Evolutionary conservation across 2,329 filamentous ascomycete genomes (phyloP), one percentile per base, ranked within the genome.

Genomic region (Fusarium nisikadoi): DNA sequence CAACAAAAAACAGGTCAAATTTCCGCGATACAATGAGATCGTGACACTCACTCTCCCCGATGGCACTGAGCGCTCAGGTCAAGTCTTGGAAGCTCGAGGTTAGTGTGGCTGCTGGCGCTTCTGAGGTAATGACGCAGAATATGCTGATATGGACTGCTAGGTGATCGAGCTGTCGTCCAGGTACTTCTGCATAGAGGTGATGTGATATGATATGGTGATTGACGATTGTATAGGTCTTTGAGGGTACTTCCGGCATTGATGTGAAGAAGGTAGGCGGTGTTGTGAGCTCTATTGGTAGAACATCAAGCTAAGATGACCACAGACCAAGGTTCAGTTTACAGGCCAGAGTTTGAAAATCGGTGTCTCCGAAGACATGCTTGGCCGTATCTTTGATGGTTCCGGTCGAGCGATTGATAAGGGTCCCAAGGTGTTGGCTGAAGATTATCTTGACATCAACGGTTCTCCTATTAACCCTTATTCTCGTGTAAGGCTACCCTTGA

Each of bases 291-390:
- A 33, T 53, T 61, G 29, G 27, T 38, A 43, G 62, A 49, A 62
- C 38, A 42, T 46, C 29, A 54, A 54, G 69, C 80, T 82, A 72
- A 82, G 72, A 50, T 38, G 42, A 49, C 11, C 45, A 75, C 79
- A 96, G 95, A 97, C 95, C 61, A 97, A 93, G 88, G 95, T 99
- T 83, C 94, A 99, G 83, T 98, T 99, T 84, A 97, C 93, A 36
- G 96, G 96, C 68, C 90, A 98, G 86, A 98, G 94, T 86, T 87
- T 99, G 86, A 98, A 98, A 90, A 93, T 99, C 58, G 96, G 96
- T 84, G 96, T 99, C 68, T 98, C 96, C 57, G 97, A 99, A 86
- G 96, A 99, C 87, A 99, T 99, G 96, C 86, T 99, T 84, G 96
- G 96, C 75, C 95, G 97, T 86, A 94, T 98, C 83, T 99, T 99